Conservation (phyloP, 352 stramenopile genomes). For the Pythium graminicola region DNA sequence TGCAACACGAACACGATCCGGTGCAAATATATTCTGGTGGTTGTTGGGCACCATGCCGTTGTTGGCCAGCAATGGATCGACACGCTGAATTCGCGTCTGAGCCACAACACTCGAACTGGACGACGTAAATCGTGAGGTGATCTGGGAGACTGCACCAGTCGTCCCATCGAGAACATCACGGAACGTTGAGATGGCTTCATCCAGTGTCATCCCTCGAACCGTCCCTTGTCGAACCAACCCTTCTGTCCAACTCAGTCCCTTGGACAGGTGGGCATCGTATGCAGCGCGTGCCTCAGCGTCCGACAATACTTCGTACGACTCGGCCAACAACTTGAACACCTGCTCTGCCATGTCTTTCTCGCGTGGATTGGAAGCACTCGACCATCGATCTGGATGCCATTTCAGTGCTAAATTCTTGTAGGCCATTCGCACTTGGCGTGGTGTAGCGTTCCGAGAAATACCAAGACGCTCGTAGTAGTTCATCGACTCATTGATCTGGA, state of each 20-base stretch:
- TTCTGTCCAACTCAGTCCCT: constrained; percentile 46
- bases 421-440: constrained; percentile 56
- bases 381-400: constrained; percentile 82
- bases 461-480: constrained; percentile 81
- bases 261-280: constrained; percentile 59
- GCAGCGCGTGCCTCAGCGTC: constrained; percentile 46
- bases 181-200: constrained; percentile 80
- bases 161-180: constrained; percentile 64
- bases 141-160: constrained; percentile 45
- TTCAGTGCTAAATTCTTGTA: constrained; percentile 78
- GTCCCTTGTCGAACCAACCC: constrained; percentile 76
- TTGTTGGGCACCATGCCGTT: constrained; percentile 61
- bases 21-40: constrained; percentile 77
- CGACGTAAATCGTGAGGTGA: constrained; percentile 51
- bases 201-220: constrained; percentile 74
- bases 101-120: constrained; percentile 66
- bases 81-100: constrained; percentile 37
- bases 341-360: constrained; percentile 66
- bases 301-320: constrained; percentile 78
- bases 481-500: constrained; percentile 78
- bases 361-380: constrained; percentile 33
- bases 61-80: constrained; percentile 22
- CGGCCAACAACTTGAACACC: constrained; percentile 79
- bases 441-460: constrained; percentile 56
- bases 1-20: constrained; percentile 59